Base-by-base conservation (phyloP, 169 alveolate genomes). In the Cardiosporidium cionae region DNA sequence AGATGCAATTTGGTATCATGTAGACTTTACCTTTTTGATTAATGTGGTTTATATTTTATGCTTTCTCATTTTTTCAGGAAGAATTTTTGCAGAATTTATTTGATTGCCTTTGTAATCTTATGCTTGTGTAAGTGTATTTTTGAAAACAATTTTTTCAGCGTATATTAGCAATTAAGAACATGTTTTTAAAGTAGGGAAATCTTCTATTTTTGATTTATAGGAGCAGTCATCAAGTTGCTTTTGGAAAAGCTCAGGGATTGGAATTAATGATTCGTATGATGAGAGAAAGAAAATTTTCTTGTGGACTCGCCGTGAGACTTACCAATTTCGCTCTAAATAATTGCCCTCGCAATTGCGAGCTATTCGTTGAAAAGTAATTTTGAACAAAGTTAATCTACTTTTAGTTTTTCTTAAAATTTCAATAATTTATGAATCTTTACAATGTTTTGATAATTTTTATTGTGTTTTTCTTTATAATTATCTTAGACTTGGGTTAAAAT, bases 201-300 rank as follows among this genome's bases (percentile, higher is more conserved):
- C n/a, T n/a, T n/a, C n/a, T n/a, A n/a, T n/a, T n/a, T n/a, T n/a
- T n/a, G n/a, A n/a, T n/a, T n/a, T 7, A 6, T 7, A 76, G 81
- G 87, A 3, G 35, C 7, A 31, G 74, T 32, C 74, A 87, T 54
- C 89, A 85, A 70, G 37, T 82, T 64, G 37, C 82, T 9, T 84
- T 87, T 35, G 93, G 93, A 29, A 77, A 78, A 74, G 72, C 81
- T 34, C 90, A 85, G 76, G 93, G 93, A 0, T 22, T 83, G 25
- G 80, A 53, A 58, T 53, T 84, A 68, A 62, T 67, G 73, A 67
- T 81, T 23, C 71, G 90, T n/a, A 70, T 86, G 27, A 73, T 86
- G 0, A 70, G 82, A 44, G 90, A 80, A 65, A 35, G 91, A 27
- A 33, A 74, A 27, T 35, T 52, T 28, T 75, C 83, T 22, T 81